A percentile compares a stretch with the other conserved stretches of the same genome.
phyloP scores from a whole-genome alignment of 495 filamentous ascomycete species.

The Daldinia decipiens region DNA sequence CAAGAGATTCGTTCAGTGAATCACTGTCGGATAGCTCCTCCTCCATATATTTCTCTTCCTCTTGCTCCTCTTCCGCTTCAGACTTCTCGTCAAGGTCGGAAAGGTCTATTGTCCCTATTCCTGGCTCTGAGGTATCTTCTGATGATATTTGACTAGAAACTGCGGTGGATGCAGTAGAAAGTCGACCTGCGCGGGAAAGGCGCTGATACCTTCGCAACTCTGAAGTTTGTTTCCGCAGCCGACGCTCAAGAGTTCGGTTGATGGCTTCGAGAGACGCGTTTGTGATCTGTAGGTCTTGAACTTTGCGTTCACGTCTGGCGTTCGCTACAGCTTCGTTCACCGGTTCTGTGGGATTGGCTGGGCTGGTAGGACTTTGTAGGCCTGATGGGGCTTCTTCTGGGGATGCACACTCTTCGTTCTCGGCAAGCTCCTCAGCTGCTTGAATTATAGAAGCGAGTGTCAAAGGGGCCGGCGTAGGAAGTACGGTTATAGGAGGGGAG shows the following conservation, averaged over 20 bases:
- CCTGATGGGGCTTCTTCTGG: slow-evolving; percentile 45
- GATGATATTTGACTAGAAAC: slow-evolving; percentile 41
- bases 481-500: slow-evolving; percentile 40
- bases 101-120: slow-evolving; percentile 47
- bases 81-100: slow-evolving; percentile 65
- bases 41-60: slow-evolving; percentile 51
- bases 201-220: slow-evolving; percentile 87
- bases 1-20: slow-evolving; percentile 58
- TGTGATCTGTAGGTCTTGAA: slow-evolving; percentile 96
- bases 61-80: slow-evolving; percentile 43
- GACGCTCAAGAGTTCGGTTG: slow-evolving; percentile 89
- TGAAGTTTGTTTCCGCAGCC: slow-evolving; percentile 88
- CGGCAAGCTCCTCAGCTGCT: slow-evolving; percentile 59
- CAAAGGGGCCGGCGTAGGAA: slow-evolving; percentile 45
- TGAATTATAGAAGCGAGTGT: slow-evolving; percentile 59
- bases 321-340: slow-evolving; percentile 77
- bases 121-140: slow-evolving; percentile 42
- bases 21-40: slow-evolving; percentile 56
- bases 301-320: slow-evolving; percentile 91
- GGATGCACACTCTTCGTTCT: slow-evolving; percentile 32
- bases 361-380: slow-evolving; percentile 63
- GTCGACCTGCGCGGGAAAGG: slow-evolving; percentile 77
- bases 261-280: slow-evolving; percentile 97
- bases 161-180: slow-evolving; percentile 60
- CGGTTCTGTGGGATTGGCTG: slow-evolving; percentile 59